Evolutionary conservation across 2,329 filamentous ascomycete genomes (phyloP).

Genomic region (Hymenoscyphus repandus): DNA sequence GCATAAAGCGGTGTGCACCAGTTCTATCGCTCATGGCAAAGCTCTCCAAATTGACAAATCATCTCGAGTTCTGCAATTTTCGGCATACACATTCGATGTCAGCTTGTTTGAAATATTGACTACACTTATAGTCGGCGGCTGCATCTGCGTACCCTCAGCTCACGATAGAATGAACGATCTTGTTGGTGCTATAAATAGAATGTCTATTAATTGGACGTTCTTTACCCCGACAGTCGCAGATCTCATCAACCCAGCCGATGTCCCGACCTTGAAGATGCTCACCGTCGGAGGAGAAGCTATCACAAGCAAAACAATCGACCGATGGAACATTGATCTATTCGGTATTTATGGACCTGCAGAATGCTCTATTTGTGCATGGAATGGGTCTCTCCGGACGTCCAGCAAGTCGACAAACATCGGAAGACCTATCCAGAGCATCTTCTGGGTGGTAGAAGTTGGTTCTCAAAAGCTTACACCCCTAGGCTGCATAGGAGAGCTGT

Average conservation of each 20-base stretch:
- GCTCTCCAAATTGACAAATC: not conserved
- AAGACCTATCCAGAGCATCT: not conserved
- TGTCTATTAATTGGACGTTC: conserved; percentile 21
- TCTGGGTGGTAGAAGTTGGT: conserved; percentile 4
- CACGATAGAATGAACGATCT: conserved; percentile 35
- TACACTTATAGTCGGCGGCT: conserved; percentile 34
- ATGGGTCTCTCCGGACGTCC: conserved; percentile 1
- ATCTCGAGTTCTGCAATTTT: conserved; percentile 7
- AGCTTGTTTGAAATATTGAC: conserved; percentile 33
- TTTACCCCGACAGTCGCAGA: conserved; percentile 30
- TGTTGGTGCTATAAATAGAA: conserved; percentile 25
- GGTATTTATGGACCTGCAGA: conserved; percentile 38
- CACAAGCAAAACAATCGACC: conserved; percentile 33
- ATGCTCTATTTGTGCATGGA: conserved; percentile 16
- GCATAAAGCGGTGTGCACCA: conserved; percentile 21
- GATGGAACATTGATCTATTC: conserved; percentile 36
- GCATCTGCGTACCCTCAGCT: conserved; percentile 37
- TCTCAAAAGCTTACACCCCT: conserved; percentile 4
- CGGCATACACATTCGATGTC: conserved; percentile 34
- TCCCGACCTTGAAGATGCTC: conserved; percentile 22
- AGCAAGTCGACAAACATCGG: conserved; percentile 8
- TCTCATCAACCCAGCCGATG: conserved; percentile 19
- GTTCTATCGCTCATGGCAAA: not conserved
- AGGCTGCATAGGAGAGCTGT: conserved; percentile 16
- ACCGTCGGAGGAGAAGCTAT: conserved; percentile 31